Base-by-base conservation (phyloP, 495 filamentous ascomycete species). In the Tuber microsphaerosporum region DNA sequence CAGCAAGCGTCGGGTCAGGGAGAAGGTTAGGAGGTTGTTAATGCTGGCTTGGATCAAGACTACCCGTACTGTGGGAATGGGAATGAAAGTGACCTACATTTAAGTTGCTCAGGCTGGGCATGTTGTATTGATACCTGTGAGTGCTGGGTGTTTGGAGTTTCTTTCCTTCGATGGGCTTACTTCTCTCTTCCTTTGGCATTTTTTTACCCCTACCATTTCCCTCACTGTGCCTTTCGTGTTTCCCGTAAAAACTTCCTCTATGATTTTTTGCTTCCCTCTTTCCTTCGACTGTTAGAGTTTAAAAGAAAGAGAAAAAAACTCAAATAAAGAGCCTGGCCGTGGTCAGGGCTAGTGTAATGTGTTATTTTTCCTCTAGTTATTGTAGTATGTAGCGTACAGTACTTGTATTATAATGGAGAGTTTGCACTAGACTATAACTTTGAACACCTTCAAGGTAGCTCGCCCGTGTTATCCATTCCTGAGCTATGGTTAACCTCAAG, bases 71-170 rank as follows among this genome's bases (percentile, higher is more conserved):
- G 90, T 94, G 22, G 94, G 94, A 0, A 97, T 98, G 94, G 95
- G 96, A 1, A 92, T 97, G 72, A 98, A 97, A 85, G 94, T 99
- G 80, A 96, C 91, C 84, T 99, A 99, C 86, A 95, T 99, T 73
- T 97, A 56, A 79, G 37, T 39, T n/a, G 22, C 19, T 34, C 22
- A 20, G 51, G 42, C 26, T 5, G 48, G 48, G 46, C 22, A 41
- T 45, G 4, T 26, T 72, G 51, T 74, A 70, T 72, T 75, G 71
- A 71, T 81, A 78, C 71, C 75, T 71, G 51, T 61, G 74, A 75
- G 26, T 69, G 34, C 73, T 69, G 71, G 76, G 76, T 80, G 78
- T 77, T 77, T 44, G 78, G 78, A 74, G 74, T 80, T 71, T 71
- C 26, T 46, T 71, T 71, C 41, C 31, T 42, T 71, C 1, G 31